phyloP scores from a whole-genome alignment of 352 stramenopile genomes.

The Globisporangium cederbergense region DNA sequence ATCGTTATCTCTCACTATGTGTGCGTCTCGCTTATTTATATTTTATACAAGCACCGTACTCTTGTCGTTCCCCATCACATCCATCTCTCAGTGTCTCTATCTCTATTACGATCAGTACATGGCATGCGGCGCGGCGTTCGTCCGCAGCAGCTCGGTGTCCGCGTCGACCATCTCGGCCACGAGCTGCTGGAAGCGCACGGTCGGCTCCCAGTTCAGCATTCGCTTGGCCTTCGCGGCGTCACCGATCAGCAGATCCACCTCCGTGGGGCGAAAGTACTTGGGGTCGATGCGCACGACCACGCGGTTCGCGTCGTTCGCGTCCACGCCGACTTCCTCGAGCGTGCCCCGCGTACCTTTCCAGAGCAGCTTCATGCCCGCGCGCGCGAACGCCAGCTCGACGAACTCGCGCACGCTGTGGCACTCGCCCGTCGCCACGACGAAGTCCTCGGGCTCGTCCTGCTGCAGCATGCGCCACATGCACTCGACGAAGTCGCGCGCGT shows the following conservation, averaged over 20 bases:
- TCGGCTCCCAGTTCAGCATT: constrained; percentile 91
- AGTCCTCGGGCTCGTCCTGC: constrained; percentile 62
- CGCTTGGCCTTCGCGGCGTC: constrained; percentile 92
- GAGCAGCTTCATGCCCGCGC: constrained; percentile 85
- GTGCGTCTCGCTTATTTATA: constrained; percentile 15
- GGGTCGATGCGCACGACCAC: constrained; percentile 95
- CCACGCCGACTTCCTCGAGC: constrained; percentile 92
- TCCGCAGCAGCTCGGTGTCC: constrained; percentile 46
- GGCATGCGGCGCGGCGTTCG: constrained; percentile 3
- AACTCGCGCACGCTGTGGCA: constrained; percentile 98
- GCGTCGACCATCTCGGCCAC: constrained; percentile 96
- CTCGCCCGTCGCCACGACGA: constrained; percentile 92
- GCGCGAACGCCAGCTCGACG: constrained; percentile 93
- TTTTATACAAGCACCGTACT: constrained; percentile 4
- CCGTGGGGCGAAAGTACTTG: constrained; percentile 97
- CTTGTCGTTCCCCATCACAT: background rate
- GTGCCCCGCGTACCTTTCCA: constrained; percentile 91
- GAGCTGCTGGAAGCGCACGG: constrained; percentile 90
- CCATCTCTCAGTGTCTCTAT: background rate
- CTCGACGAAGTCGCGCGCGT: constrained; percentile 98
- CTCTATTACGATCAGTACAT: constrained; percentile 4
- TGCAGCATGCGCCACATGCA: constrained; percentile 99
- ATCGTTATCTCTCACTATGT: background rate
- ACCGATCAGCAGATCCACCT: constrained; percentile 97
- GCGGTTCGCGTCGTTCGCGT: constrained; percentile 79